These are phyloP conservation scores for Acacia acuminata DNA, from an alignment of 306 rosid genomes.

Conservation along the genomic window DNA sequence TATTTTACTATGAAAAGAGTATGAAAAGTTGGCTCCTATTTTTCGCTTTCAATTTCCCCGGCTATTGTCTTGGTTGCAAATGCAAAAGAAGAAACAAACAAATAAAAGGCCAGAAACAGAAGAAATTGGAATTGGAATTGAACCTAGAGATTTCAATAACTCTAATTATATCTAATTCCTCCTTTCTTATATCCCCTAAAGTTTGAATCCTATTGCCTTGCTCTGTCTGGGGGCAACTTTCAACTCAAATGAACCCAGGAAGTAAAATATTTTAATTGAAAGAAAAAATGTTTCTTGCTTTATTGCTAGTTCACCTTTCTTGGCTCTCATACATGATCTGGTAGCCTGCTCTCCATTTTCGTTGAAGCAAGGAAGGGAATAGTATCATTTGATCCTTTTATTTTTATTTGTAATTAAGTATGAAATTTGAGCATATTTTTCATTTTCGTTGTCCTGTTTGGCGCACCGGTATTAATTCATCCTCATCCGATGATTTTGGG, in stretches of 20 bases:
- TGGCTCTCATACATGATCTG: not conserved
- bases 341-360: not conserved
- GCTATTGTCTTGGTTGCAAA: constrained; percentile 8
- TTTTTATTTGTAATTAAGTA: not conserved
- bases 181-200: not conserved
- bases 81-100: not conserved
- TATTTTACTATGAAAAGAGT: not conserved
- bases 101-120: not conserved
- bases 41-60: not conserved
- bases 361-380: not conserved
- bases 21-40: constrained; percentile 4
- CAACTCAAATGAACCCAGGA: not conserved
- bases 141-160: not conserved
- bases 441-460: not conserved
- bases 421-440: not conserved
- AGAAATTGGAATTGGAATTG: constrained; percentile 1
- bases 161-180: not conserved
- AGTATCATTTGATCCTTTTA: not conserved
- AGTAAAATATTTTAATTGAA: not conserved
- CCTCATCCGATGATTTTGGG: too few relatives aligned
- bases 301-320: not conserved
- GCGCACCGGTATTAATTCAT: not conserved
- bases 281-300: not conserved
- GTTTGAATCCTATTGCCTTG: not conserved
- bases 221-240: not conserved